phyloP scores from a whole-genome alignment of 2,329 filamentous ascomycete genomes.

The Nemania sp. region DNA sequence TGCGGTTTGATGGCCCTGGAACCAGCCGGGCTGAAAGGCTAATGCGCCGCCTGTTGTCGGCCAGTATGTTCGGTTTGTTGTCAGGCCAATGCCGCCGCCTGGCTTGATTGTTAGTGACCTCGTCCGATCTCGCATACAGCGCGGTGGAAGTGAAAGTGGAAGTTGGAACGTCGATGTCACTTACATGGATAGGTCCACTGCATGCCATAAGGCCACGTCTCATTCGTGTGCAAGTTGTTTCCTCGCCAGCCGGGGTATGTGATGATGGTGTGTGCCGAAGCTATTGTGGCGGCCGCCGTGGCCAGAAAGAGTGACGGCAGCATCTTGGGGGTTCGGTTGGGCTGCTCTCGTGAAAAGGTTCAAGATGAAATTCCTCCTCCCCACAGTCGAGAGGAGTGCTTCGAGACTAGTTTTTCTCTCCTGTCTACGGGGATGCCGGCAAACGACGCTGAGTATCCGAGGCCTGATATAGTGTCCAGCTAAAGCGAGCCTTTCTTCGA shows the following conservation, averaged over 20 bases:
- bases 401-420: neutral
- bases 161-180: constrained; percentile 39
- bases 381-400: neutral
- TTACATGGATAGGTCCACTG: constrained; percentile 95
- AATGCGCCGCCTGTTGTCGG: constrained; percentile 85
- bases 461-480: neutral
- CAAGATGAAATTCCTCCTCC: neutral
- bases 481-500: neutral
- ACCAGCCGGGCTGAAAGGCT: constrained; percentile 93
- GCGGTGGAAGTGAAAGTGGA: neutral
- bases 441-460: neutral
- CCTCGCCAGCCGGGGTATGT: constrained; percentile 87
- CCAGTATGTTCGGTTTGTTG: constrained; percentile 89
- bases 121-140: neutral
- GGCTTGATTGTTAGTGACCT: constrained; percentile 12
- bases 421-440: neutral
- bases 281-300: constrained; percentile 53
- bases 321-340: constrained; percentile 44
- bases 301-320: constrained; percentile 50
- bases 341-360: neutral
- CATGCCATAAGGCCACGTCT: constrained; percentile 84
- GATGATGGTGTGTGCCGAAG: constrained; percentile 77
- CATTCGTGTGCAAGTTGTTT: constrained; percentile 81
- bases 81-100: constrained; percentile 84
- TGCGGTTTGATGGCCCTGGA: constrained; percentile 81